Conservation (phyloP, 2,329 filamentous ascomycete species). For the Pyricularia grisea region DNA sequence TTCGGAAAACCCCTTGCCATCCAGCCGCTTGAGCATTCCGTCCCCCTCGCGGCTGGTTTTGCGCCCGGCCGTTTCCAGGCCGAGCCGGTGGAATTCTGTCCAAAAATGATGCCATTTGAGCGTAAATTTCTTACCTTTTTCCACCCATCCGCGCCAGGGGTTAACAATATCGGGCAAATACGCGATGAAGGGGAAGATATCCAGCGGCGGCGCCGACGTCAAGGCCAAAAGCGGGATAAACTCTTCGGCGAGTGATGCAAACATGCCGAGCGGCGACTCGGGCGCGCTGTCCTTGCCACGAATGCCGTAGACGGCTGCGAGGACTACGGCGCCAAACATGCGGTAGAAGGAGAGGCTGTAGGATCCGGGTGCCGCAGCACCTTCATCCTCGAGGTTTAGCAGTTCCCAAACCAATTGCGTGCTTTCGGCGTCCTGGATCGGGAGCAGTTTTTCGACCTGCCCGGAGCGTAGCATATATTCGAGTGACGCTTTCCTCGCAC, state of each 20-base stretch:
- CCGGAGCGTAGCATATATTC: conserved; percentile 19
- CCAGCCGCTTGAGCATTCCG: neutral
- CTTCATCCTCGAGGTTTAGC: conserved; percentile 14
- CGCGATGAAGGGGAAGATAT: conserved; percentile 32
- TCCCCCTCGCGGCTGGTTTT: conserved; percentile 19
- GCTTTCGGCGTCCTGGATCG: conserved; percentile 38
- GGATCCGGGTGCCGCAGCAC: no score
- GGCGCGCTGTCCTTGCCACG: conserved; percentile 20
- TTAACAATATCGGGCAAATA: conserved; percentile 32
- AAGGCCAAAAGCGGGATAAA: neutral
- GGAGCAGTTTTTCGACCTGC: conserved; percentile 25
- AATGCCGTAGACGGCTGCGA: conserved; percentile 33
- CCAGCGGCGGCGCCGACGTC: conserved; percentile 36
- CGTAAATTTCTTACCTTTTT: conserved; percentile 23
- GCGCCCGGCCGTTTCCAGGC: conserved; percentile 25
- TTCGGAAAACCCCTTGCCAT: conserved; percentile 12
- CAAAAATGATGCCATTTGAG: neutral
- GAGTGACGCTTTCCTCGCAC: neutral
- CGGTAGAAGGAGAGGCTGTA: neutral
- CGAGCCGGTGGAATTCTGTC: conserved; percentile 17
- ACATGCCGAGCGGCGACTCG: neutral
- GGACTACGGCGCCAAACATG: conserved; percentile 27
- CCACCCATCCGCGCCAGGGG: conserved; percentile 29
- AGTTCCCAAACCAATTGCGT: conserved; percentile 30
- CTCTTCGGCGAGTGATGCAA: conserved; percentile 7